Percentiles rank a stretch among this genome's conserved stretches.
These are phyloP conservation scores for Eucalyptus brandiana DNA, from an alignment of 345 rosid genomes.

Conservation along the genomic window DNA sequence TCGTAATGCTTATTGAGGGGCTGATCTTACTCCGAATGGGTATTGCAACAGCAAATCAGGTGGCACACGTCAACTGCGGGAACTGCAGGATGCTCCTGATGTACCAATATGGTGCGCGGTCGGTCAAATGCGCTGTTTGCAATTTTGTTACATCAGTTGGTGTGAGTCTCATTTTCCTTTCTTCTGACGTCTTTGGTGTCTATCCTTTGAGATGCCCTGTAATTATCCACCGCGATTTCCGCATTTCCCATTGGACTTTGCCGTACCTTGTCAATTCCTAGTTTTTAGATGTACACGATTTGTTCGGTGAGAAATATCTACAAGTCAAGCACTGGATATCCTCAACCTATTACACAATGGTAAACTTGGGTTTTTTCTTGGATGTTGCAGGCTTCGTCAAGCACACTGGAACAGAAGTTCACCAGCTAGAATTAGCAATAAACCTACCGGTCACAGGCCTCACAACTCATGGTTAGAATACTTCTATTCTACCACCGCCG, in stretches of 20 bases:
- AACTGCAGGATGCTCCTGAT: conserved; percentile 90
- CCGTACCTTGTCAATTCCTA: not conserved
- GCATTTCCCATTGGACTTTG: not conserved
- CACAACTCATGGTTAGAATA: not conserved
- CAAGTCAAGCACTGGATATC: not conserved
- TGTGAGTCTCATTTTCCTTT: conserved; percentile 26
- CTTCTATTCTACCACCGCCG: not conserved
- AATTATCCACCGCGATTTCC: not conserved
- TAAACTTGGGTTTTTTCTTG: not conserved
- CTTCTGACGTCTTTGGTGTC: not conserved
- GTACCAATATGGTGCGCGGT: conserved; percentile 93
- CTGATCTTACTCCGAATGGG: not conserved
- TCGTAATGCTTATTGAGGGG: not conserved
- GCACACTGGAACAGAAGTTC: conserved; percentile 60
- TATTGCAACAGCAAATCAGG: conserved; percentile 67
- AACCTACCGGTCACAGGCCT: not conserved
- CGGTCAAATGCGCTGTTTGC: conserved; percentile 96
- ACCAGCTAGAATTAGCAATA: conserved; percentile 18
- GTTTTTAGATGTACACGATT: not conserved
- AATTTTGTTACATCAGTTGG: conserved; percentile 77
- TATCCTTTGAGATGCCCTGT: not conserved
- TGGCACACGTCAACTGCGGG: conserved; percentile 92
- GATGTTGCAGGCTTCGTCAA: conserved; percentile 66
- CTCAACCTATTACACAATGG: not conserved
- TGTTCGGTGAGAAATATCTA: not conserved